phyloP scores from a whole-genome alignment of 495 filamentous ascomycete genomes.

The Aspergillus sclerotioniger region DNA sequence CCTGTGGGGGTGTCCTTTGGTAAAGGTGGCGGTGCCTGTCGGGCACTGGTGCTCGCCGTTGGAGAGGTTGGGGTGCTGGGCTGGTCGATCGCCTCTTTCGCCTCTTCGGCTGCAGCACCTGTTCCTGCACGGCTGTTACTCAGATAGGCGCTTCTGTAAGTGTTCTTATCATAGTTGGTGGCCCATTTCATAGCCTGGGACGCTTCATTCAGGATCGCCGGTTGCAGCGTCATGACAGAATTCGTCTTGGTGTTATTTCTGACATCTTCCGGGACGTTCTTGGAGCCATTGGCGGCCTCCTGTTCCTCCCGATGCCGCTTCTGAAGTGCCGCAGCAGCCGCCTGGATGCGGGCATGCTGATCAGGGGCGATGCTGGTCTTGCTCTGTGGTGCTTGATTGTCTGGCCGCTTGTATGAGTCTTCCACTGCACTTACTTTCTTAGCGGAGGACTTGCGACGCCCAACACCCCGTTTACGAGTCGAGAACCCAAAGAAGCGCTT shows the following conservation, averaged over 20 bases:
- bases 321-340: conserved; percentile 79
- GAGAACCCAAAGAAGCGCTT: conserved; percentile 86
- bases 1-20: conserved; percentile 26
- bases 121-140: conserved; percentile 67
- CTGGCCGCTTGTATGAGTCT: conserved; percentile 49
- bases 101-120: conserved; percentile 41
- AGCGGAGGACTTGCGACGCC: conserved; percentile 65
- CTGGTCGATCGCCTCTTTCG: conserved; percentile 14
- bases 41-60: conserved; percentile 22
- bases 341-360: conserved; percentile 88
- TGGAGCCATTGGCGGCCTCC: conserved; percentile 37
- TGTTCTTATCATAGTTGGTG: conserved; percentile 68
- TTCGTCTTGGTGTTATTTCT: conserved; percentile 71
- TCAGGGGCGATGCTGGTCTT: conserved; percentile 89
- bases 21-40: conserved; percentile 29
- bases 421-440: conserved; percentile 49
- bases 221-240: conserved; percentile 87
- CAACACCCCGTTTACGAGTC: conserved; percentile 62
- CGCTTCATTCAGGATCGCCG: conserved; percentile 80
- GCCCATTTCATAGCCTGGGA: conserved; percentile 96
- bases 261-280: conserved; percentile 37
- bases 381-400: conserved; percentile 58
- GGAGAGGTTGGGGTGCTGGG: conserved; percentile 14
- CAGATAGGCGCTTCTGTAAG: conserved; percentile 77
- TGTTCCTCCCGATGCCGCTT: conserved; percentile 63